phyloP scores from a whole-genome alignment of 108 stramenopile genomes.

The Nitzschia sp. region DNA sequence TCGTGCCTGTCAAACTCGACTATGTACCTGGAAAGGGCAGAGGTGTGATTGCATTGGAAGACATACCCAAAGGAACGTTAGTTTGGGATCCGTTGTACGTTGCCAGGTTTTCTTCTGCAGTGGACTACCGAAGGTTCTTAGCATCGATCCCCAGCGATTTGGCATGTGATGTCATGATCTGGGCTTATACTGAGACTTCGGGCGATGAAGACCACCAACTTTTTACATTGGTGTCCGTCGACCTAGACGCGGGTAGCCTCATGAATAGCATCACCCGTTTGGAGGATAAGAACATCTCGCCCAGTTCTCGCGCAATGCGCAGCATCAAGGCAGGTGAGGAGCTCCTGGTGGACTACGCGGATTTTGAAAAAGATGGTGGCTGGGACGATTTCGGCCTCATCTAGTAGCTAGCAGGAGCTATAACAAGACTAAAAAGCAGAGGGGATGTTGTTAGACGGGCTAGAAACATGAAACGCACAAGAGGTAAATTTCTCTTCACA shows the following conservation, averaged over 20 bases:
- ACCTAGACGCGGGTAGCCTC: neutral
- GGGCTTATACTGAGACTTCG: neutral
- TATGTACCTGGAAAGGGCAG: neutral
- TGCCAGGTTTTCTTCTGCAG: slow-evolving; percentile 1
- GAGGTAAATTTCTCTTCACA: too few species aligned
- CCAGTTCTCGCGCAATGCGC: neutral
- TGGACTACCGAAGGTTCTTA: neutral
- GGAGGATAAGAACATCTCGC: neutral
- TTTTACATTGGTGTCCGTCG: neutral
- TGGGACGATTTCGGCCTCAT: neutral
- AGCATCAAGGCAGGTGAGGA: slow-evolving; percentile 1
- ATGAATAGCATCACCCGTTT: neutral
- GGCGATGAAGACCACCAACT: neutral
- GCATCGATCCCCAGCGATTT: slow-evolving; percentile 5
- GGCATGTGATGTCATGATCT: slow-evolving; percentile 11
- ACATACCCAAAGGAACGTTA: slow-evolving; percentile 14
- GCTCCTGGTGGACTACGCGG: neutral
- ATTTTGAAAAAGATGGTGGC: neutral
- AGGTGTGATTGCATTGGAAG: slow-evolving; percentile 1
- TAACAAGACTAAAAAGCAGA: too few species aligned
- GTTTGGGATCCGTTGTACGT: neutral
- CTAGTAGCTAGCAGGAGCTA: neutral
- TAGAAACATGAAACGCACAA: too few species aligned
- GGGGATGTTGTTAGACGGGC: neutral
- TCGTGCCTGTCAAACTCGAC: neutral